Base-by-base conservation (phyloP, 2,329 filamentous ascomycete species). In the Diaporthe helianthi region DNA sequence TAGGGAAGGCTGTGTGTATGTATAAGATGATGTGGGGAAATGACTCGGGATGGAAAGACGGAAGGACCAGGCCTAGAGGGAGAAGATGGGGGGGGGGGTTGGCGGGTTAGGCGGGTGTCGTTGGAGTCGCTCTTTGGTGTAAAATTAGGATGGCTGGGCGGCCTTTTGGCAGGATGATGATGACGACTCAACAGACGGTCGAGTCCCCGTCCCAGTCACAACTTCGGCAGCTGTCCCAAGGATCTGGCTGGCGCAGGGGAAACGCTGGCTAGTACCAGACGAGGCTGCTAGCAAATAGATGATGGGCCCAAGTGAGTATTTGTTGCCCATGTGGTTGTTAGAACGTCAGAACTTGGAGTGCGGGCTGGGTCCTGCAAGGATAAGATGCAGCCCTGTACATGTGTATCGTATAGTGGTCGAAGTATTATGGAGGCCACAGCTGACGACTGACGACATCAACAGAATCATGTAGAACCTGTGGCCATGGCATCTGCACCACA, bases 81-180 rank as follows among this genome's bases (percentile, higher is more conserved):
- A 47, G n/a, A 68, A 29, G 33, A 36, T 36, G 49, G 19, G 36
- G 6, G 31, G 52, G 22, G 22, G 44, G 29, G 24, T 49, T n/a
- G n/a, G n/a, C n/a, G n/a, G n/a, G n/a, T n/a, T n/a, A n/a, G n/a
- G n/a, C n/a, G 29, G 44, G 29, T 46, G 52, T 61, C 61, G 33
- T 51, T 47, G 53, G 53, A 61, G 52, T 47, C 19, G 65, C 41
- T 24, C 38, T 52, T 54, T 41, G 55, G 49, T 54, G 67, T 68
- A 60, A 68, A 70, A 70, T 68, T 70, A 68, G 65, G 68, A 70
- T 70, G 68, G 65, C 68, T 70, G 68, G 68, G 66, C n/a, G 51
- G 38, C 26, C 41, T 46, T 49, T 55, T 49, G 65, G 52, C 65
- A 49, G 38, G 33, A 55, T 55, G 64, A 66, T 52, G 52, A n/a